Base-by-base conservation (phyloP, 1,284 basidiomycete genomes). In the Veloporphyrellus conicus region DNA sequence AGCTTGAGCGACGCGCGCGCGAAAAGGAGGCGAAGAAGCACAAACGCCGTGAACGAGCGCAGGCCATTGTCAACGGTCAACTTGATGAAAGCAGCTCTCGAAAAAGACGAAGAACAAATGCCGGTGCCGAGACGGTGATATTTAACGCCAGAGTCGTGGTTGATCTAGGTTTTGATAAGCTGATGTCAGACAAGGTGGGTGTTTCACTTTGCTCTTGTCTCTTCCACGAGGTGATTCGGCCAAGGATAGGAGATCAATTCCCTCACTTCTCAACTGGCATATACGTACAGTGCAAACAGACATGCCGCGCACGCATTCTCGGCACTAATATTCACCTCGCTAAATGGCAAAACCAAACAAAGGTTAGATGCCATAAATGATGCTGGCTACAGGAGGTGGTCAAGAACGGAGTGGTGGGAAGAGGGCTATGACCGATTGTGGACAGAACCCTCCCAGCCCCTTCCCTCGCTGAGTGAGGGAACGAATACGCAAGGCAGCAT, bases 141-240 rank as follows among this genome's bases (percentile, higher is more conserved):
- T 93, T 92, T 61, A 75, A 77, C 15, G 90, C 89, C 9, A 80
- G 78, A 29, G 77, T 99, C 2, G 81, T 96, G 18, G 71, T 99
- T 23, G 96, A 99, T 70, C 75, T 96, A 7, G 92, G 86, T 3
- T 99, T 99, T 64, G 96, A 99, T 66, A 82, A 93, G 40, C 76
- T 87, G 68, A 99, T 99, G 96, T 82, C 72, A 41, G 92, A 93
- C 47, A 93, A 93, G 74, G 94, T 93, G 64, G 58, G 84, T 71
- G 28, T 54, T 39, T 54, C 49, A 48, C 48, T 49, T 52, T 45
- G 29, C 43, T 41, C 52, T 47, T 54, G 45, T 41, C 38, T 54
- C 50, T 37, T 50, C 56, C 53, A 45, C 48, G 38, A 49, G 46
- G 46, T 46, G 49, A 62, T 44, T 37, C 36, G 39, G 44, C 29